Evolutionary conservation across 2,329 filamentous ascomycete species (phyloP).

Genomic region (Thielaviopsis punctulata): DNA sequence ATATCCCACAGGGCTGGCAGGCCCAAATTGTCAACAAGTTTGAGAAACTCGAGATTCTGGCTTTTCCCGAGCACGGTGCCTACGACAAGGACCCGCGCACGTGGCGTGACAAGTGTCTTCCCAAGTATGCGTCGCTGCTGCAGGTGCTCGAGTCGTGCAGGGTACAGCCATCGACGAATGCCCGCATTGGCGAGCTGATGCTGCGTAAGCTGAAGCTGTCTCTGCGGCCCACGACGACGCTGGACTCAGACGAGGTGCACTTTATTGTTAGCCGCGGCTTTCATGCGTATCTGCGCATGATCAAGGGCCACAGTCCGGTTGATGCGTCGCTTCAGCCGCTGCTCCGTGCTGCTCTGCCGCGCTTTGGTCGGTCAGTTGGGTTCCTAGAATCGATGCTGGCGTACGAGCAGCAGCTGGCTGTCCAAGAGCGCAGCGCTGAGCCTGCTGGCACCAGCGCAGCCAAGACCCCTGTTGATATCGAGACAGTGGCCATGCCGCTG

Average conservation of each 20-base stretch:
- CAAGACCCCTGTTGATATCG: slow-evolving; percentile 27
- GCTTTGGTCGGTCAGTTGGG: slow-evolving; percentile 46
- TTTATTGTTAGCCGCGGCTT: slow-evolving; percentile 65
- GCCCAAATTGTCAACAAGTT: slow-evolving; percentile 56
- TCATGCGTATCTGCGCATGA: slow-evolving; percentile 52
- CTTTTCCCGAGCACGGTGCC: slow-evolving; percentile 45
- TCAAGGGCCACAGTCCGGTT: slow-evolving; percentile 36
- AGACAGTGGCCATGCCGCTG: slow-evolving; percentile 45
- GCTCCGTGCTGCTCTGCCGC: slow-evolving; percentile 46
- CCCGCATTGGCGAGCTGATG: slow-evolving; percentile 47
- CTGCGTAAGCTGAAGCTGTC: slow-evolving; percentile 49
- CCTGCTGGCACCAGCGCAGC: neutral
- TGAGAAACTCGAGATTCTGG: slow-evolving; percentile 42
- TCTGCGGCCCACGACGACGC: slow-evolving; percentile 39
- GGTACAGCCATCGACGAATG: slow-evolving; percentile 48
- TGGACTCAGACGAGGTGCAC: slow-evolving; percentile 44
- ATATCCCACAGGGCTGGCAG: slow-evolving; percentile 52
- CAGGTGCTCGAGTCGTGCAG: slow-evolving; percentile 43
- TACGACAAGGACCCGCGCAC: slow-evolving; percentile 44
- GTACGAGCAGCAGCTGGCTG: slow-evolving; percentile 9
- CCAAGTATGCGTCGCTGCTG: slow-evolving; percentile 50
- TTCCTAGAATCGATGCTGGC: slow-evolving; percentile 34
- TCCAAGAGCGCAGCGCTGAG: neutral
- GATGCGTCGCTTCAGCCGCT: slow-evolving; percentile 46
- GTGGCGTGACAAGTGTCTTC: slow-evolving; percentile 46